Percentiles rank a stretch among this genome's conserved stretches.
These are phyloP conservation scores for Raddia distichophylla DNA, from an alignment of 176 grass and related monocot genomes.

Conservation along the genomic window DNA sequence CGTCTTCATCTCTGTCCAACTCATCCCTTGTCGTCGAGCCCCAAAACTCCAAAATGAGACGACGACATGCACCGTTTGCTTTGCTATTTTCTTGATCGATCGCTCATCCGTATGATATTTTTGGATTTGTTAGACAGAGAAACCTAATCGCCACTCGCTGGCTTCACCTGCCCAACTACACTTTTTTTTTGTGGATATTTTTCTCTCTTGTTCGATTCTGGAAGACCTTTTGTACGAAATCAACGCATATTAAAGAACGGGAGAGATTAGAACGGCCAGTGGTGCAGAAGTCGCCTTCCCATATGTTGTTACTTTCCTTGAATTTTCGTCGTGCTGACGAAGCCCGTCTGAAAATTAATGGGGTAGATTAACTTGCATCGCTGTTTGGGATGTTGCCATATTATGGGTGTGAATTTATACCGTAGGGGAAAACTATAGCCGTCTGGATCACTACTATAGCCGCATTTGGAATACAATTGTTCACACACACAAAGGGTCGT, in stretches of 20 bases:
- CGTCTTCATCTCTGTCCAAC: conserved; percentile 14
- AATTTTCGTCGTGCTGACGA: background rate
- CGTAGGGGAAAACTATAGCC: too few species aligned
- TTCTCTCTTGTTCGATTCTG: too few species aligned
- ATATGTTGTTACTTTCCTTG: background rate
- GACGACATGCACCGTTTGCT: background rate
- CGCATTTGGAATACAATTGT: too few species aligned
- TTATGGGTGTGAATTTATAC: too few species aligned
- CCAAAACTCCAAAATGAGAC: background rate
- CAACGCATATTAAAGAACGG: background rate
- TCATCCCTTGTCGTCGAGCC: conserved; percentile 5
- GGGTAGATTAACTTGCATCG: background rate
- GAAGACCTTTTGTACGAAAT: background rate
- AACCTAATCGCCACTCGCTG: background rate
- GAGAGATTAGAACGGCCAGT: too few species aligned
- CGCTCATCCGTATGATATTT: too few species aligned
- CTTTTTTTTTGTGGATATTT: background rate
- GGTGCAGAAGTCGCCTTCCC: background rate
- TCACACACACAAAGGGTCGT: too few species aligned
- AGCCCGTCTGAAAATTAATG: background rate
- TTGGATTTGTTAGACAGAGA: background rate
- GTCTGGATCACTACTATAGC: too few species aligned
- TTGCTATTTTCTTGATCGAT: background rate
- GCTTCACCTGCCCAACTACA: background rate
- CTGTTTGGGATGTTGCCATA: too few species aligned